Percentiles rank a stretch among this genome's conserved stretches.
phyloP scores from a whole-genome alignment of 495 filamentous ascomycete genomes.

The Podospora appendiculata region DNA sequence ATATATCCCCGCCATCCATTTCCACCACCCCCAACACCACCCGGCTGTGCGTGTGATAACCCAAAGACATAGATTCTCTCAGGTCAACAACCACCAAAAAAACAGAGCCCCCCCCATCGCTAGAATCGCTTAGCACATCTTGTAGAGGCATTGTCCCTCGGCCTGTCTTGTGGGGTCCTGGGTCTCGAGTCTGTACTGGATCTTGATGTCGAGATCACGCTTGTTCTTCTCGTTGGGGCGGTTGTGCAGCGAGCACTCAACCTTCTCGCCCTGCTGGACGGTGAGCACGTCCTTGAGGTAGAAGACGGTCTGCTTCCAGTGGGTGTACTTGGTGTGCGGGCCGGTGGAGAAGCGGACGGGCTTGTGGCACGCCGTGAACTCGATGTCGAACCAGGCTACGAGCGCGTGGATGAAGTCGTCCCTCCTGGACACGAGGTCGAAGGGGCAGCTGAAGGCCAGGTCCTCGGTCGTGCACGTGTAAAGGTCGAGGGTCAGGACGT shows the following conservation, averaged over 20 bases:
- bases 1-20: no score
- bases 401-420: conserved; percentile 91
- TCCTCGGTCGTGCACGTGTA: conserved; percentile 60
- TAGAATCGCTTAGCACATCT: conserved; percentile 73
- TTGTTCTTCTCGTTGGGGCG: conserved; percentile 90
- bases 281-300: conserved; percentile 80
- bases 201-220: conserved; percentile 85
- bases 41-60: no score
- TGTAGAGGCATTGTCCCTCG: conserved; percentile 70
- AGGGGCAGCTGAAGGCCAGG: conserved; percentile 57
- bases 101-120: no score
- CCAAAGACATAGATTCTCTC: no score
- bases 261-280: conserved; percentile 67
- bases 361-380: conserved; percentile 92
- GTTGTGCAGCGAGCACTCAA: conserved; percentile 66
- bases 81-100: no score
- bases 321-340: conserved; percentile 84
- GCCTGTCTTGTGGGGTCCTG: conserved; percentile 59
- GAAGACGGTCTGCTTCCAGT: conserved; percentile 95
- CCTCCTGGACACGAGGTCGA: conserved; percentile 61
- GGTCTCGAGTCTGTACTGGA: conserved; percentile 75
- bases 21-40: no score
- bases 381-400: conserved; percentile 98
- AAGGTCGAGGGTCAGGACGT: conserved; percentile 63
- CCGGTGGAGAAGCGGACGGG: conserved; percentile 78